Evolutionary conservation across 768 basidiomycete species (phyloP), one percentile per base, ranked within the genome.

Genomic region (Dendrothele bispora): DNA sequence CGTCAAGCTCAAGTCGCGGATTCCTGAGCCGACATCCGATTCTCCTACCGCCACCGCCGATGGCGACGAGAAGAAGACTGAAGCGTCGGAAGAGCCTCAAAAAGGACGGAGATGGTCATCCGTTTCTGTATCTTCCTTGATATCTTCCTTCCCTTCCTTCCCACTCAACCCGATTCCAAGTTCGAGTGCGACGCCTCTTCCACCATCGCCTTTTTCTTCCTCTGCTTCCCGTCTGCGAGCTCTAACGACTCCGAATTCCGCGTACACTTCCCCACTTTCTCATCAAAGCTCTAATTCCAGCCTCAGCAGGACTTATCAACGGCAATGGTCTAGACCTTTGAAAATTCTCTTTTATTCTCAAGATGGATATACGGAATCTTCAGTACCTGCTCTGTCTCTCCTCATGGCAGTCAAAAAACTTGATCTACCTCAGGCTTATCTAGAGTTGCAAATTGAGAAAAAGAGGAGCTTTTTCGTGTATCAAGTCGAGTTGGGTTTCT

Each of bases 361-460:
- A n/a, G 91, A 94, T 62, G 91, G 90, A 41, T 93, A 95, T 70
- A 97, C 95, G 20, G 95, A 98, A 65, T 88, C 90, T 8, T 88
- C 86, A 22, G 83, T 95, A 6, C 83, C 92, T 45, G 93, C 92
- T 20, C 74, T 98, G 44, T 82, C 83, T 53, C 80, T 95, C 43
- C 72, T 95, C 52, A 98, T 98, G 94, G 80, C 80, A 20, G 69
- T 84, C 44, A 79, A 78, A 46, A 69, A 71, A 18, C 67, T 87
- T 26, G 67, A 74, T 40, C 77, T 97, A 7, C 90, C 94, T 10
- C 91, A 95, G 62, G 95, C 93, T 6, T 98, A 95, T 69, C 72
- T 98, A 27, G 86, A 91, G 62, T 78, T 98, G 53, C 95, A 98
- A 68, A 82, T 86, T 32, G 77, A 72, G 49, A 86, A 86, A 61